phyloP scores from a whole-genome alignment of 208 protist genomes.

The Trypanosoma grayi region DNA sequence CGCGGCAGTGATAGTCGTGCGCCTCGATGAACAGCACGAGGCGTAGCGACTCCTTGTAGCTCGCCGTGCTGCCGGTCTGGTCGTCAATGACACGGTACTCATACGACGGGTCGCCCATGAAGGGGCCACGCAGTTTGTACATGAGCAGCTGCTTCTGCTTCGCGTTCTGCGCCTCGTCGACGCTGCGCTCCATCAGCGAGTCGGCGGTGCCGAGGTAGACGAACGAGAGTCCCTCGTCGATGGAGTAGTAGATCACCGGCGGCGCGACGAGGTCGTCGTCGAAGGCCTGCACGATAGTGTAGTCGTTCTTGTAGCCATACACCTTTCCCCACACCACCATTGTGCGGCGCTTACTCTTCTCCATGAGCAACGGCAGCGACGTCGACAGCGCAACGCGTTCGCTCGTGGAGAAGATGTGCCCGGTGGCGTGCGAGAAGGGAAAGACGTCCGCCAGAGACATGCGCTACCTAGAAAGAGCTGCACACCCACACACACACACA shows the following conservation, averaged over 20 bases:
- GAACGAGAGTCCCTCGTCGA: conserved; percentile 79
- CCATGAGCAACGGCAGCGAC: conserved; percentile 64
- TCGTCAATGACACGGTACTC: conserved; percentile 72
- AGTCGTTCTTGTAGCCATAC: conserved; percentile 80
- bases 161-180: conserved; percentile 37
- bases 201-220: conserved; percentile 71
- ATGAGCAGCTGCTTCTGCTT: conserved; percentile 70
- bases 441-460: conserved; percentile 42
- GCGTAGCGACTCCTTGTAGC: conserved; percentile 74
- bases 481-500: neutral
- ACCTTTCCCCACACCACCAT: conserved; percentile 83
- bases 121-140: conserved; percentile 62
- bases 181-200: conserved; percentile 41
- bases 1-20: conserved; percentile 79
- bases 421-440: conserved; percentile 45
- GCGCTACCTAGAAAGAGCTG: neutral
- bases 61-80: conserved; percentile 24
- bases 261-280: conserved; percentile 71
- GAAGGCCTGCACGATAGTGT: conserved; percentile 77
- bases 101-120: conserved; percentile 85
- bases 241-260: conserved; percentile 78
- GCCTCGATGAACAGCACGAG: conserved; percentile 81
- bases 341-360: conserved; percentile 59
- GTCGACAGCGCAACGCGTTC: conserved; percentile 72
- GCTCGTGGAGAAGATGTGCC: conserved; percentile 68